Evolutionary conservation across 768 basidiomycete genomes (phyloP), one percentile per base, ranked within the genome.

Genomic region (Mycena filopes): DNA sequence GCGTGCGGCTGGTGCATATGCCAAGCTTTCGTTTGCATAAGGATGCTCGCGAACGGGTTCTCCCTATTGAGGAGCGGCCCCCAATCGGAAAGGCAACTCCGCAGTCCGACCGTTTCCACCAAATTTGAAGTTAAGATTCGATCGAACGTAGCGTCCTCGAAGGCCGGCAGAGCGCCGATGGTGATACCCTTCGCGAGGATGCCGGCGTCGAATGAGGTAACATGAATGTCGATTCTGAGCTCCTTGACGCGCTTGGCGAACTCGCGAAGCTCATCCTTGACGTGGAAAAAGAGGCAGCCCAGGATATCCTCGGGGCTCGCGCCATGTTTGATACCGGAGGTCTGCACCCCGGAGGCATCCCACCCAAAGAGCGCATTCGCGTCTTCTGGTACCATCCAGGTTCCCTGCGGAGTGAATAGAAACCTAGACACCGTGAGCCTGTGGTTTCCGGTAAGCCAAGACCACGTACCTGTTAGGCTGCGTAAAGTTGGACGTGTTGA

Each of bases 301-400:
- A 76, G 73, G 49, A 75, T 69, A 60, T 79, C 77, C 21, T 69
- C 72, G 45, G 71, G 63, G 29, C 71, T 67, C 16, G 75, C 50
- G 3, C 75, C 73, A 36, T 70, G 63, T 42, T 72, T 72, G 50
- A 66, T 73, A 20, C 82, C 82, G 1, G 78, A 73, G 11, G 62
- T 49, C 54, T 62, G 70, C 38, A 82, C 75, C 26, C 72, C 68
- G 38, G 77, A 63, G 42, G 78, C 29, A 58, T 83, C 78, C 84
- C 84, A 85, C 25, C 81, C 78, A 23, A 65, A 69, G 1, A 85
- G 73, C 2, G 82, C 82, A 25, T 77, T 79, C 0, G 78, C 77
- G 28, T 71, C 76, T 64, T 84, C 83, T 11, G 73, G 75, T 40
- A 71, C 51, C 31, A 82, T 55, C 83, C 82, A 84, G 25, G 66